Evolutionary conservation across 2,329 filamentous ascomycete genomes (phyloP).

Genomic region (Berkeleyomyces rouxiae): DNA sequence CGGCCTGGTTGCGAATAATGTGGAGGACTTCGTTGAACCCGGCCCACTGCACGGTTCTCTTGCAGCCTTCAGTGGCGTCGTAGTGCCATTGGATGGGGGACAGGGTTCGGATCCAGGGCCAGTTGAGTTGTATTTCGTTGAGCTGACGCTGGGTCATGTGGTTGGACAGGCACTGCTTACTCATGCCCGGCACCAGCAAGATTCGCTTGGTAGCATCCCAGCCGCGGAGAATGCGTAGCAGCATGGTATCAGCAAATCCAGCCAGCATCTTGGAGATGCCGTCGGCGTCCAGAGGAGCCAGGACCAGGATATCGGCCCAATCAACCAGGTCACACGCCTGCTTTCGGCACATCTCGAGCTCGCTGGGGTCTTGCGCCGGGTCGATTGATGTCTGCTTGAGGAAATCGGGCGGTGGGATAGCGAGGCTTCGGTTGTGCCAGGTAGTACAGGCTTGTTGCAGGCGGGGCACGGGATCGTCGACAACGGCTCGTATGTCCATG

Average conservation of each 20-base stretch:
- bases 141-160: conserved; percentile 78
- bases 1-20: conserved; percentile 61
- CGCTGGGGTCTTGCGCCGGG: conserved; percentile 12
- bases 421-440: conserved; percentile 35
- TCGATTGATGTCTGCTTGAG: conserved; percentile 3
- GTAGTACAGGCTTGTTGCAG: conserved; percentile 46
- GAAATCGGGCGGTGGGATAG: conserved; percentile 25
- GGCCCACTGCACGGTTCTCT: conserved; percentile 42
- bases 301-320: conserved; percentile 76
- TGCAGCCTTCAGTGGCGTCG: conserved; percentile 32
- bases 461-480: conserved; percentile 47
- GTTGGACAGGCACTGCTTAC: conserved; percentile 74
- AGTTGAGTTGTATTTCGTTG: conserved; percentile 65
- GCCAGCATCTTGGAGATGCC: conserved; percentile 75
- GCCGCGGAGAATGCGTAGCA: conserved; percentile 64
- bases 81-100: conserved; percentile 73
- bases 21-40: conserved; percentile 55
- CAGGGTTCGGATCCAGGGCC: conserved; percentile 74
- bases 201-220: conserved; percentile 82
- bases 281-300: conserved; percentile 73
- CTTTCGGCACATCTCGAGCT: conserved; percentile 9
- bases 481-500: conserved; percentile 44
- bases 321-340: conserved; percentile 52
- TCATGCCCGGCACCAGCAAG: conserved; percentile 77
- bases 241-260: conserved; percentile 63